phyloP scores from a whole-genome alignment of 345 rosid species.

The Syzygium jambos region DNA sequence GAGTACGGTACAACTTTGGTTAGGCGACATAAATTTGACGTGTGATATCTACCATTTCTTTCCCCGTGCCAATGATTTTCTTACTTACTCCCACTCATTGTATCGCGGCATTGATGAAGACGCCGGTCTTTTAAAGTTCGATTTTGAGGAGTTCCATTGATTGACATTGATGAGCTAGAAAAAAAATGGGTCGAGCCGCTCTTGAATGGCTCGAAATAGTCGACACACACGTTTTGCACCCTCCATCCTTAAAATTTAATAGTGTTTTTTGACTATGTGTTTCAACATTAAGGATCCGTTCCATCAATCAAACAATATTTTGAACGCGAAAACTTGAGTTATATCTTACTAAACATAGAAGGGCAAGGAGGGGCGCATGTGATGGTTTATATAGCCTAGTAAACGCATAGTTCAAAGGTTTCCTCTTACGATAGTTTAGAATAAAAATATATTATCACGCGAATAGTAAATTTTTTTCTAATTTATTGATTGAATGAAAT shows the following conservation, averaged over 20 bases:
- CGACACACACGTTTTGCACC: not conserved
- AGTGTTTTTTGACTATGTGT: not conserved
- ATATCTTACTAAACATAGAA: not conserved
- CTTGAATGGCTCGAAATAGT: not conserved
- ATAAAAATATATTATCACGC: not conserved
- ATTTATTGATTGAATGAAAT: not conserved
- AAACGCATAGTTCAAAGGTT: not conserved
- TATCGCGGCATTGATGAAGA: not conserved
- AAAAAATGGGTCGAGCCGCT: not conserved
- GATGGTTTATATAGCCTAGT: not conserved
- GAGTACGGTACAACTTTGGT: not conserved
- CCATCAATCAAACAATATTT: not conserved
- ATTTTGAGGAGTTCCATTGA: no score
- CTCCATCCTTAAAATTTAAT: not conserved
- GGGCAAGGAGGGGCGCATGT: not conserved
- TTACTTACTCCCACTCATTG: not conserved
- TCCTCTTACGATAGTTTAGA: not conserved
- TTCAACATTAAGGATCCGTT: not conserved
- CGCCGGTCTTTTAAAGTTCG: not conserved
- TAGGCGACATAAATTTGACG: not conserved
- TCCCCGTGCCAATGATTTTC: not conserved
- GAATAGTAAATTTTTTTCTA: not conserved
- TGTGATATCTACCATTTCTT: not conserved
- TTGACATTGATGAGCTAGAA: not conserved
- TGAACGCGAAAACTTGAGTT: not conserved